Percentiles rank a stretch among this genome's conserved stretches.
phyloP scores from a whole-genome alignment of 1,284 basidiomycete species.

The Coniferiporia weirii region DNA sequence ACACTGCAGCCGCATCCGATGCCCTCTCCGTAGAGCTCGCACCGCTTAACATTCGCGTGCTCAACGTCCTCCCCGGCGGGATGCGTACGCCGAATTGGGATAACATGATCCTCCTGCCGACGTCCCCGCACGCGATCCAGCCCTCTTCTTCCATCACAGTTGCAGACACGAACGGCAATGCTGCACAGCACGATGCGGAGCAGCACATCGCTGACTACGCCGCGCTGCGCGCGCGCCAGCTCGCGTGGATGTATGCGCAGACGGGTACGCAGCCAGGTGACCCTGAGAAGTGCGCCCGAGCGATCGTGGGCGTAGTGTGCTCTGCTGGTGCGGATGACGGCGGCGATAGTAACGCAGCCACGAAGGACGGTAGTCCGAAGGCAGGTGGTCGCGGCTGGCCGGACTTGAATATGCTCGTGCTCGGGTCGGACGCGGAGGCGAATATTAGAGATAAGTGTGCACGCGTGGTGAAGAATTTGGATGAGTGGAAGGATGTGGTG shows the following conservation, averaged over 20 bases:
- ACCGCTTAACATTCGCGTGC: constrained; percentile 19
- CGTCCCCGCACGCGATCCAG: not conserved
- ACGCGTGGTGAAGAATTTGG: constrained; percentile 10
- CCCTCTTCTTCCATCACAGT: constrained; percentile 3
- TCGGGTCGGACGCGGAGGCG: constrained; percentile 18
- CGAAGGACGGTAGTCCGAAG: not conserved
- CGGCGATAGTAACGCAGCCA: not conserved
- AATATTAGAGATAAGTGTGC: constrained; percentile 19
- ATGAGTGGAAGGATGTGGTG: constrained; percentile 19
- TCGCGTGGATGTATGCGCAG: constrained; percentile 8
- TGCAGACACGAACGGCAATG: too few relatives aligned
- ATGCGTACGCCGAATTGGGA: constrained; percentile 18
- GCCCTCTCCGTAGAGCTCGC: constrained; percentile 18
- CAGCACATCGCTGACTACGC: constrained; percentile 11
- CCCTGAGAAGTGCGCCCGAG: constrained; percentile 9
- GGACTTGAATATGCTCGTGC: constrained; percentile 12
- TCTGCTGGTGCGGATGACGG: not conserved
- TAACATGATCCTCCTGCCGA: constrained; percentile 16
- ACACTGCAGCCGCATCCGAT: constrained; percentile 19
- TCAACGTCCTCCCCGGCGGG: constrained; percentile 19
- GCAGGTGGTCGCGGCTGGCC: constrained; percentile 14
- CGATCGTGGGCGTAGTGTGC: constrained; percentile 10
- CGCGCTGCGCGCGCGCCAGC: constrained; percentile 1
- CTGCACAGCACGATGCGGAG: not conserved
- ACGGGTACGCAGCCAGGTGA: constrained; percentile 15